Percentiles rank a stretch among this genome's conserved stretches.
phyloP scores from a whole-genome alignment of 106 monocot species.

The Amphibolis antarctica region DNA sequence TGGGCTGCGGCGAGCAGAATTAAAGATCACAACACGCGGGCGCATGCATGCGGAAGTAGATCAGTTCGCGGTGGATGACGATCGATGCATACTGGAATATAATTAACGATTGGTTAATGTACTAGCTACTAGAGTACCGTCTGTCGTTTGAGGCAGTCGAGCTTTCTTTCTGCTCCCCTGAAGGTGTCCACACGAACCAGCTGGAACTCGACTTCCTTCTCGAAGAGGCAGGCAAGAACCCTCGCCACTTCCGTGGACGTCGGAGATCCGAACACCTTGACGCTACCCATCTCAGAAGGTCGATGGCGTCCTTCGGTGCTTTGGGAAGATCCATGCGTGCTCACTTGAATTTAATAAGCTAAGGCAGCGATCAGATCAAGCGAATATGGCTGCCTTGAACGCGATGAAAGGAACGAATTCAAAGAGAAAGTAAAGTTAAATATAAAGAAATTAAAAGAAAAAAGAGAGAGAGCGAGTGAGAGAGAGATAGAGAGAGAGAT shows the following conservation, averaged over 20 bases:
- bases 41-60: background rate
- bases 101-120: too few relatives aligned
- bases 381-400: background rate
- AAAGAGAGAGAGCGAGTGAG: background rate
- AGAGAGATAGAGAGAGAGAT: background rate
- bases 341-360: background rate
- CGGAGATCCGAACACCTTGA: conserved; percentile 15
- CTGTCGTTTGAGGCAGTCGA: conserved; percentile 17
- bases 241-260: conserved; percentile 17
- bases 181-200: conserved; percentile 9
- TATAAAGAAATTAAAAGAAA: background rate
- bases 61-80: background rate
- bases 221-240: conserved; percentile 21
- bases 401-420: background rate
- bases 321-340: background rate
- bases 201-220: conserved; percentile 21
- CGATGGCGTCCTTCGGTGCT: background rate
- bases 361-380: too few relatives aligned
- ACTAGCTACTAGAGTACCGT: too few relatives aligned
- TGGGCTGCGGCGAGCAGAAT: background rate
- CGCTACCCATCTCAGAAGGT: conserved; percentile 7
- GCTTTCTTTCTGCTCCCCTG: conserved; percentile 3
- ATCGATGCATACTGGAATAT: too few relatives aligned
- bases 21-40: too few relatives aligned
- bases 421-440: background rate